Evolutionary conservation across 306 rosid species (phyloP), one percentile per base, ranked within the genome.

Genomic region (Medicago ruthenica): DNA sequence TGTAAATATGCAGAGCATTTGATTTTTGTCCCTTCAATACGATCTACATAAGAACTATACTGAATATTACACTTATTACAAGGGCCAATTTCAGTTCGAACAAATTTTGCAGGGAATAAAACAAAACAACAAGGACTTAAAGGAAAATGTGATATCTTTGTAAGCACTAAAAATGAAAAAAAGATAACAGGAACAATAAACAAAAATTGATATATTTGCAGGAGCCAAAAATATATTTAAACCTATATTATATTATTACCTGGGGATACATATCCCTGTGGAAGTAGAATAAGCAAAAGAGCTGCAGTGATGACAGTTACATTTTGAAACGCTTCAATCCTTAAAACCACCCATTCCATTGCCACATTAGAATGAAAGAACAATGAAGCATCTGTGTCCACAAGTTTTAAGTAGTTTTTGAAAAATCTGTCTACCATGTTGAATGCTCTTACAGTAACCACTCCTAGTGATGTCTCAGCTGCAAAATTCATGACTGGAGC

Each of bases 291-390:
- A 53, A 53, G 24, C 13, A 53, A 53, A 1, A 53, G 8, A 17
- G 59, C 10, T 53, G 24, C 13, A 17, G 59, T 17, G 24, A 53
- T 17, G 24, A 53, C 24, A 17, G 24, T 53, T 0, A 53, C 2
- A 16, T 53, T 53, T 53, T 53, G 59, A 53, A 53, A 13, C 17
- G 24, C 59, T 53, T 53, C 59, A 8, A 53, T 53, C 59, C 59
- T 17, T 17, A 53, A 53, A 17, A 53, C 12, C 8, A 17, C 6
- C 59, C 59, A 53, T 17, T 53, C 59, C 24, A 53, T 17, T 16
- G 21, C 18, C 22, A 1, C 59, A 53, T 53, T 53, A 9, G 58
- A 51, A 8, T 51, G 58, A 51, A 51, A 16, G 12, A 51, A 51
- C 11, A 51, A 16, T 7, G 58, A 51, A 7, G 58, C 58, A 7